Evolutionary conservation across 2,329 filamentous ascomycete genomes (phyloP), one percentile per base, ranked within the genome.

Genomic region (Dichotomopilus funicola): DNA sequence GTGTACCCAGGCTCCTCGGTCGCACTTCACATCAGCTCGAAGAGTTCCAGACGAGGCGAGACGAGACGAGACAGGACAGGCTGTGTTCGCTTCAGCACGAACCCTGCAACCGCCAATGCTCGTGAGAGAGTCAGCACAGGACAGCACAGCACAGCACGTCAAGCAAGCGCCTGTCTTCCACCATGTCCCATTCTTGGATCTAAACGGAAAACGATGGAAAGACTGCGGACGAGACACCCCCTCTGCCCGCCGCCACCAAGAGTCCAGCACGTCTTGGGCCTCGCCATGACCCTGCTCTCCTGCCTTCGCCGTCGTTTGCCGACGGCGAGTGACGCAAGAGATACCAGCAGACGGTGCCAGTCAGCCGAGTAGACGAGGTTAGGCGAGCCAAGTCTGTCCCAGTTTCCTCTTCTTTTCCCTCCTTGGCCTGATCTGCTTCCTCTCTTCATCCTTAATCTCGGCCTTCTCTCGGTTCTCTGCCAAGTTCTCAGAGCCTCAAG

Each of bases 401-500:
- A 9, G n/a, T 6, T 13, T 8, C 12, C 5, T 42, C 11, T 11
- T 5, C 12, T 19, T 35, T 50, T 45, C 27, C 19, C 19, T 19
- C 33, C 8, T 19, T 12, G 2, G 10, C 27, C 13, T 35, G n/a
- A 46, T 31, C 11, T 13, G 12, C 46, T 27, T 10, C 12, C 9
- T 19, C 45, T 31, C 40, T 33, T 11, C 13, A 0, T 33, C 47
- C 10, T 12, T 13, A 12, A 31, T 46, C 44, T 43, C 36, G 40
- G 48, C 43, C 52, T 45, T 36, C 52, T 33, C 48, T 31, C n/a
- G 49, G 37, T 8, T 12, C 37, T 38, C 12, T 2, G 37, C 12
- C 8, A 12, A 6, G 40, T 12, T 12, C 40, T 69, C 67, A 83
- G 61, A 85, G 68, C 58, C 76, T 75, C 63, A 84, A 70, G 51